Conservation (phyloP, 495 filamentous ascomycete species). For the Schizothecium vesticola region DNA sequence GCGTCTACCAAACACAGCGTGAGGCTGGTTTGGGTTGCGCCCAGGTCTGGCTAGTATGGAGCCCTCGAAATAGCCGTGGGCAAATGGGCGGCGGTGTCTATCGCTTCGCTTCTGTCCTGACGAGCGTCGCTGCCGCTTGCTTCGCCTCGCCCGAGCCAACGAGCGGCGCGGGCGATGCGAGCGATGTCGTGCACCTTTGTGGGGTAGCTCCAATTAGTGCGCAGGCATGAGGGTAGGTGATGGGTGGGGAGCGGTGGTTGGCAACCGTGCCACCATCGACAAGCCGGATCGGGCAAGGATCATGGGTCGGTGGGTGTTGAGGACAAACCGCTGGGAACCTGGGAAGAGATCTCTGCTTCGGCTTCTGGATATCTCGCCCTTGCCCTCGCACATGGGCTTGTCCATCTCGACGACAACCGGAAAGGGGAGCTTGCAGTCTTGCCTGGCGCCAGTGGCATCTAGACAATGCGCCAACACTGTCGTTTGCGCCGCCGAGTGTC, state of each 20-base stretch:
- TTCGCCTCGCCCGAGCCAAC: background rate
- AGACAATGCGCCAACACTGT: background rate
- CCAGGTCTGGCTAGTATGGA: background rate
- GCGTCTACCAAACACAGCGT: background rate
- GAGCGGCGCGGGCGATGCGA: background rate
- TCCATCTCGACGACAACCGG: background rate
- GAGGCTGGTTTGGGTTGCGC: background rate
- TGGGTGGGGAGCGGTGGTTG: background rate
- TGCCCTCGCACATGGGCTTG: background rate
- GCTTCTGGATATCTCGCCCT: slow-evolving; percentile 1
- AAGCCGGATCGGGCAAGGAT: slow-evolving; percentile 4
- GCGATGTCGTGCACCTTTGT: slow-evolving; percentile 1
- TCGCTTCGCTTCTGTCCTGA: background rate
- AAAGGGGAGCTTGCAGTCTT: background rate
- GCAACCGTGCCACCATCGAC: slow-evolving; percentile 1
- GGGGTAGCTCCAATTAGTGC: slow-evolving; percentile 8
- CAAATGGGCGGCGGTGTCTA: background rate
- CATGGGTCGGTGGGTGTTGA: slow-evolving; percentile 6
- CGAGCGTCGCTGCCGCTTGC: too few species aligned
- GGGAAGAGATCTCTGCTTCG: background rate
- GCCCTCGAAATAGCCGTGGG: background rate
- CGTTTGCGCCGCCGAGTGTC: background rate
- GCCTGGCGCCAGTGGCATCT: background rate
- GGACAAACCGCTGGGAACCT: background rate
- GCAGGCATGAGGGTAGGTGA: background rate